Percentiles rank a stretch among this genome's conserved stretches.
phyloP scores from a whole-genome alignment of 139 green algal genomes.

The Nannochloris sp. region DNA sequence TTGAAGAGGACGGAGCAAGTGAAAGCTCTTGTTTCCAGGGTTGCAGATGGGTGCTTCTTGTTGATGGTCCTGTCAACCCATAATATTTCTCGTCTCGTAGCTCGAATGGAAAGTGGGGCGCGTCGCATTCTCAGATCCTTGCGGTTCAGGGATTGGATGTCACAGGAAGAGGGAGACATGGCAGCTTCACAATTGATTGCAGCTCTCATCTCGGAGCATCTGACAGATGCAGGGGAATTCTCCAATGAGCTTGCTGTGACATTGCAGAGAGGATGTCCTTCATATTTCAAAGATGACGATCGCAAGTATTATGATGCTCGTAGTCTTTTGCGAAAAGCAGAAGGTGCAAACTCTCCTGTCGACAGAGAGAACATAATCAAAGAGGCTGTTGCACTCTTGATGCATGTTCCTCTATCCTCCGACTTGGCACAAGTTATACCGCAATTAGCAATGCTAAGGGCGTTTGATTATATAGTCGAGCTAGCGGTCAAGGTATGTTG shows the following conservation, averaged over 20 bases:
- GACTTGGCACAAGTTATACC: conserved; percentile 48
- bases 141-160: conserved; percentile 46
- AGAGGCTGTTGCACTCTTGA: conserved; percentile 49
- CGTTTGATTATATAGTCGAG: conserved; percentile 39
- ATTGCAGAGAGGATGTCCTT: conserved; percentile 49
- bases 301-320: conserved; percentile 59
- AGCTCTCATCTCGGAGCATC: conserved; percentile 53
- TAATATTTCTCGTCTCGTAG: conserved; percentile 42
- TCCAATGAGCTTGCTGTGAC: conserved; percentile 45
- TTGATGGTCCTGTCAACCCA: conserved; percentile 23
- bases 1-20: conserved; percentile 41
- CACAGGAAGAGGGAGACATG: conserved; percentile 40
- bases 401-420: conserved; percentile 40
- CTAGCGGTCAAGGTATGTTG: conserved; percentile 18
- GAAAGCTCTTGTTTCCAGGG: conserved; percentile 36
- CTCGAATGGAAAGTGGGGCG: conserved; percentile 28
- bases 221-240: conserved; percentile 24
- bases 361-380: conserved; percentile 41
- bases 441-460: conserved; percentile 57
- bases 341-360: conserved; percentile 24
- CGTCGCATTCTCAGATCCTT: conserved; percentile 16
- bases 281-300: conserved; percentile 74
- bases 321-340: conserved; percentile 39
- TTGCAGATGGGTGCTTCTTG: conserved; percentile 57
- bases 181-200: conserved; percentile 52